These are phyloP conservation scores for Cercophora newfieldiana DNA, from an alignment of 495 filamentous ascomycete genomes.

Conservation along the genomic window DNA sequence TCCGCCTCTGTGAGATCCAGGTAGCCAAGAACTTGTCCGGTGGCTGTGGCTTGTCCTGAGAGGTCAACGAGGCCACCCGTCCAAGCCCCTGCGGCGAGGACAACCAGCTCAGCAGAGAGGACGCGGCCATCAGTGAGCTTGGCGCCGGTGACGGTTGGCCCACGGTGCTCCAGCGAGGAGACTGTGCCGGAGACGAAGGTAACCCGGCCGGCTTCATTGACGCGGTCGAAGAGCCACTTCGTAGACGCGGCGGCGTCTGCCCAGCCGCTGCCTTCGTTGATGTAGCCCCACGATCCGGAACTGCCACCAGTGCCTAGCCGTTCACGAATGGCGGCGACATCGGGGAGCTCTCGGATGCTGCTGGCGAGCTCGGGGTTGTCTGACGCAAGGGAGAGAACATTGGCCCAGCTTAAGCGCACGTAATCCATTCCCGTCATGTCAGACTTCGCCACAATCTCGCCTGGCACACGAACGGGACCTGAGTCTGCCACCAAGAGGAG, in stretches of 20 bases:
- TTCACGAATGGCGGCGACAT: slow-evolving; percentile 50
- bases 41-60: slow-evolving; percentile 69
- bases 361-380: slow-evolving; percentile 40
- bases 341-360: slow-evolving; percentile 53
- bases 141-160: slow-evolving; percentile 51
- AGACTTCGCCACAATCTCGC: slow-evolving; percentile 36
- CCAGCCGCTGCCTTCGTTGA: slow-evolving; percentile 82
- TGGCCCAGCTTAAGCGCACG: slow-evolving; percentile 63
- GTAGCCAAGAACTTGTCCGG: slow-evolving; percentile 80
- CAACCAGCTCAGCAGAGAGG: slow-evolving; percentile 67
- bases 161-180: slow-evolving; percentile 50
- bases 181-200: slow-evolving; percentile 65
- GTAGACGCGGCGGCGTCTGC: slow-evolving; percentile 77
- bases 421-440: slow-evolving; percentile 61
- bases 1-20: slow-evolving; percentile 68
- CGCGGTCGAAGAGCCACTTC: slow-evolving; percentile 54
- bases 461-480: slow-evolving; percentile 1
- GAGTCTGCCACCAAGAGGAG: slow-evolving; percentile 64
- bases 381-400: slow-evolving; percentile 51
- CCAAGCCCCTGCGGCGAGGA: slow-evolving; percentile 89
- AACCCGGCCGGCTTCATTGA: slow-evolving; percentile 60
- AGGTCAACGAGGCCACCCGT: slow-evolving; percentile 74
- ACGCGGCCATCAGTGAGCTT: slow-evolving; percentile 51
- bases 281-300: slow-evolving; percentile 69
- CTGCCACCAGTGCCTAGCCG: slow-evolving; percentile 49